Percentiles rank a stretch among this genome's conserved stretches.
Conservation (phyloP, 805 yeast genomes). For the Jamesozyma hellenica region DNA sequence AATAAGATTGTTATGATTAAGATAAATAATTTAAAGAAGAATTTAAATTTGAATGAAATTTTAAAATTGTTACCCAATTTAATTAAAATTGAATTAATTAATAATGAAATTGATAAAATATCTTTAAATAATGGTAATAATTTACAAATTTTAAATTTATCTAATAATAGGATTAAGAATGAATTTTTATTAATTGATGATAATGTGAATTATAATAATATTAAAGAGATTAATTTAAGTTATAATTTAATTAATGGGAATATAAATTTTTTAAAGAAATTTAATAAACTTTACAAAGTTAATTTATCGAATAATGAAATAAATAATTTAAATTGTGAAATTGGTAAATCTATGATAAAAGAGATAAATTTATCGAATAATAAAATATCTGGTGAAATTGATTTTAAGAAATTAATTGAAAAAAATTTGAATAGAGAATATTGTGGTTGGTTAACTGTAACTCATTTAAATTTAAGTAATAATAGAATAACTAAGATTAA, state of each 20-base stretch:
- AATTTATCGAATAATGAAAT: conserved; percentile 19
- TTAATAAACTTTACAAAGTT: conserved; percentile 13
- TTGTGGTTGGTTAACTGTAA: conserved; percentile 16
- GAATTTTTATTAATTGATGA: conserved; percentile 2
- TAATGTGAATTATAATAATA: neutral
- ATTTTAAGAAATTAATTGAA: conserved; percentile 16
- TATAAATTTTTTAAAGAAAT: conserved; percentile 10
- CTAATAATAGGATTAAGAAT: conserved; percentile 14
- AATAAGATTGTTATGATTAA: conserved; percentile 8
- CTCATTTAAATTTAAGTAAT: conserved; percentile 17
- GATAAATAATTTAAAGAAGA: conserved; percentile 2
- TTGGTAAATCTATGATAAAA: conserved; percentile 11
- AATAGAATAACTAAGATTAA: conserved; percentile 16
- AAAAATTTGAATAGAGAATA: conserved; percentile 4
- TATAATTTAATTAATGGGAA: conserved; percentile 12
- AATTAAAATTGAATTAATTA: conserved; percentile 10
- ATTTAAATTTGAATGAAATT: conserved; percentile 9
- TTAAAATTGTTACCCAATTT: conserved; percentile 15
- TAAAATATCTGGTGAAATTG: conserved; percentile 16
- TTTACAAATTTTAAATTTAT: conserved; percentile 7
- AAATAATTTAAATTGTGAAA: conserved; percentile 11
- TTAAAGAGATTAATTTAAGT: conserved; percentile 7
- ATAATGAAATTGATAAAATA: conserved; percentile 17
- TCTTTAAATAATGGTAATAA: conserved; percentile 3
- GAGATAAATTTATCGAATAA: conserved; percentile 15